Evolutionary conservation across 768 basidiomycete species (phyloP).

Genomic region (Calocera cornea): DNA sequence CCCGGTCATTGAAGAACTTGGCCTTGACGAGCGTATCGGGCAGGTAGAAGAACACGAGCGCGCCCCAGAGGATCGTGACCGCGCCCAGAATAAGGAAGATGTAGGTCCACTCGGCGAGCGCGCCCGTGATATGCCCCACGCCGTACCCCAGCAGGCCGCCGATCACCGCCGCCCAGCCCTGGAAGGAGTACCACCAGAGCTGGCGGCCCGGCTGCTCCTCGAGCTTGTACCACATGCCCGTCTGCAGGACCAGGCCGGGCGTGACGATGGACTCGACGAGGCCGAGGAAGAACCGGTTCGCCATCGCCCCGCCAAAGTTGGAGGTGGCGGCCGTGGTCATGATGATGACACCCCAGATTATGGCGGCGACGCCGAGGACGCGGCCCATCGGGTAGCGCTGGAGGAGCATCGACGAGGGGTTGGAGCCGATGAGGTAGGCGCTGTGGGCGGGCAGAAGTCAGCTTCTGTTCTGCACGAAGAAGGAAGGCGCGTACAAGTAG

Average conservation of each 20-base stretch:
- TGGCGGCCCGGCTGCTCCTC: conserved; percentile 22
- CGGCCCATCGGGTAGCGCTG: conserved; percentile 18
- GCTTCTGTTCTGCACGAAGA: neutral
- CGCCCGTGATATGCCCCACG: conserved; percentile 18
- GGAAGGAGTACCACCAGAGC: conserved; percentile 21
- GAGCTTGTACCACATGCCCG: conserved; percentile 23
- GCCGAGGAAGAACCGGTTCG: conserved; percentile 22
- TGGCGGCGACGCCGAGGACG: conserved; percentile 16
- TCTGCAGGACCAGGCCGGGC: conserved; percentile 25
- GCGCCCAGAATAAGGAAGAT: conserved; percentile 24
- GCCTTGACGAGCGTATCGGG: conserved; percentile 27
- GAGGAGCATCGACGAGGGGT: conserved; percentile 22
- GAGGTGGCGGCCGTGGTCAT: conserved; percentile 21
- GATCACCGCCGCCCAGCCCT: conserved; percentile 19
- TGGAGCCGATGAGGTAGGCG: conserved; percentile 23
- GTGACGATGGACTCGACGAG: conserved; percentile 22
- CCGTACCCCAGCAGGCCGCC: conserved; percentile 22
- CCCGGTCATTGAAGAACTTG: conserved; percentile 21
- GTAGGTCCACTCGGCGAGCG: conserved; percentile 21
- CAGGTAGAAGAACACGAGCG: conserved; percentile 24
- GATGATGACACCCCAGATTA: conserved; percentile 26
- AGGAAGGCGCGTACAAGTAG: conserved; percentile 6
- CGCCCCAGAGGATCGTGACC: conserved; percentile 22
- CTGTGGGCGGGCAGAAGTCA: conserved; percentile 11
- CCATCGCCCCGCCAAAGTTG: conserved; percentile 20